Evolutionary conservation across 306 rosid species (phyloP).

Genomic region (Sechiopsis laciniata): DNA sequence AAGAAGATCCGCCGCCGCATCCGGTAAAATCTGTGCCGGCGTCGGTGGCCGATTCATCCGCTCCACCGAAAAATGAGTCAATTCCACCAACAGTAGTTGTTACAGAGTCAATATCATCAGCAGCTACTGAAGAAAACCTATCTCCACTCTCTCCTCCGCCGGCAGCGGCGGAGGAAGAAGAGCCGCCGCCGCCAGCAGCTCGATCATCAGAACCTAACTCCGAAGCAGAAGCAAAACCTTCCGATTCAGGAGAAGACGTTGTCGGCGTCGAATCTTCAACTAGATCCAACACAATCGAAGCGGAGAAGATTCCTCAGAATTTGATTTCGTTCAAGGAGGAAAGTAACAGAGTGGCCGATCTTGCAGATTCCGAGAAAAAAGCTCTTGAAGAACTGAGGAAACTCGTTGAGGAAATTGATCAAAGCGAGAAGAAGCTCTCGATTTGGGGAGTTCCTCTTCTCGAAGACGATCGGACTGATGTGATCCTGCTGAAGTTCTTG

Average conservation of each 20-base stretch:
- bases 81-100: not conserved
- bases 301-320: conserved; percentile 38
- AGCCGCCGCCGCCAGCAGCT: conserved; percentile 15
- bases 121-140: not conserved
- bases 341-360: conserved; percentile 64
- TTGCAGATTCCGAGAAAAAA: conserved; percentile 44
- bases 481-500: conserved; percentile 73
- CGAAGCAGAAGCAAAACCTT: conserved; percentile 21
- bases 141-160: not conserved
- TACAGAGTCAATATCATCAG: not conserved
- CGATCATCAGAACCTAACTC: conserved; percentile 12
- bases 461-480: conserved; percentile 64
- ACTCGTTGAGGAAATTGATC: conserved; percentile 34
- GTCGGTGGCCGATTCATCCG: conserved; percentile 10
- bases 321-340: conserved; percentile 69
- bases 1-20: conserved; percentile 10
- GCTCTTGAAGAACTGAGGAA: conserved; percentile 47
- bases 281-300: conserved; percentile 16
- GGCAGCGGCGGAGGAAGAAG: conserved; percentile 23
- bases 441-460: conserved; percentile 83
- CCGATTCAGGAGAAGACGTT: conserved; percentile 26
- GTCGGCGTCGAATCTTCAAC: conserved; percentile 24
- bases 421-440: conserved; percentile 43
- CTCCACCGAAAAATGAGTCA: not conserved
- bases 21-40: not conserved